Conservation (phyloP, 2,329 filamentous ascomycete genomes). For the Colletotrichum shisoi region DNA sequence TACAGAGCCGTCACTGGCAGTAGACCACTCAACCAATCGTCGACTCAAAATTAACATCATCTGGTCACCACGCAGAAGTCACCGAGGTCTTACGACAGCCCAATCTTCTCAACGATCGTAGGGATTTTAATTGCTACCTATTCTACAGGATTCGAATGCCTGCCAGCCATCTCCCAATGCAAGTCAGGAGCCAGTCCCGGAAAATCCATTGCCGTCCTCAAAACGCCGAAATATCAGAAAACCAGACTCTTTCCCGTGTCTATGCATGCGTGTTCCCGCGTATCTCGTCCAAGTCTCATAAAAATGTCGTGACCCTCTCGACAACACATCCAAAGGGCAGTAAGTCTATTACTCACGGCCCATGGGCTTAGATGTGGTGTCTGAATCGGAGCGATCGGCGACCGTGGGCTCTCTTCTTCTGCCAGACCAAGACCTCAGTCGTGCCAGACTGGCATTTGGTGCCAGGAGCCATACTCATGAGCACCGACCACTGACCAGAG, state of each 20-base stretch:
- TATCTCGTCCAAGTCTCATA: constrained; percentile 36
- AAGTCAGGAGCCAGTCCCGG: constrained; percentile 34
- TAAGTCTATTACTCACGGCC: background rate
- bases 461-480: constrained; percentile 61
- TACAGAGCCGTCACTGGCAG: background rate
- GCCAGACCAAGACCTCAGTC: constrained; percentile 42
- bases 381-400: constrained; percentile 28
- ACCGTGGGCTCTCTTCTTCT: constrained; percentile 37
- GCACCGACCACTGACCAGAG: constrained; percentile 62
- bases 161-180: constrained; percentile 19
- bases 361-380: constrained; percentile 28
- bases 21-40: background rate
- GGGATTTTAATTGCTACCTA: constrained; percentile 21
- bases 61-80: background rate
- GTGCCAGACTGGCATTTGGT: constrained; percentile 57
- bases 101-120: constrained; percentile 17
- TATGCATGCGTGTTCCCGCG: constrained; percentile 24
- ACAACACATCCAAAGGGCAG: constrained; percentile 25
- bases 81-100: background rate
- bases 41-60: constrained; percentile 6
- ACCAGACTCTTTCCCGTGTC: constrained; percentile 27
- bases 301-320: constrained; percentile 30
- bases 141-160: constrained; percentile 19
- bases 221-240: constrained; percentile 35
- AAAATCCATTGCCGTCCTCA: constrained; percentile 27